Percentiles rank a stretch among this genome's conserved stretches.
Evolutionary conservation across 768 basidiomycete genomes (phyloP).

Genomic region (Lentinula lateritia): DNA sequence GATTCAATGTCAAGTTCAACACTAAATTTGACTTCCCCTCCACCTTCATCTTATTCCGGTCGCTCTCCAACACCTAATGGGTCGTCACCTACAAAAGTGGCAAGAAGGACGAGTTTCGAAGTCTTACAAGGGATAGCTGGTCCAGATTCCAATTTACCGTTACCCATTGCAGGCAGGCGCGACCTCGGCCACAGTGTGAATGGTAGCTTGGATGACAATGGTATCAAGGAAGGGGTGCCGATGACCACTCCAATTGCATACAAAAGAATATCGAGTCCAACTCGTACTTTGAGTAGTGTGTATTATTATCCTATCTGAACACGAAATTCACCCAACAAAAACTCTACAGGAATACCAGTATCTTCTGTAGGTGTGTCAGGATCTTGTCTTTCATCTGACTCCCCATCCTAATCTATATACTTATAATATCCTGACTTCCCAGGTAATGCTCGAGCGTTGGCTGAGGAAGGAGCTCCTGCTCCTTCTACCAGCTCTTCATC

Average conservation of each 20-base stretch:
- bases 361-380: constrained; percentile 64
- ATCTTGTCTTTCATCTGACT: constrained; percentile 2
- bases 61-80: constrained; percentile 6
- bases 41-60: constrained; percentile 28
- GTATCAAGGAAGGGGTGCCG: constrained; percentile 74
- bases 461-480: constrained; percentile 58
- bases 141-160: constrained; percentile 68
- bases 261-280: constrained; percentile 66
- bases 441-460: constrained; percentile 83
- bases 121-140: constrained; percentile 66
- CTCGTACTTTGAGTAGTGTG: constrained; percentile 75
- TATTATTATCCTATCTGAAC: constrained; percentile 13
- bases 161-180: constrained; percentile 44
- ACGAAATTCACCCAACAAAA: constrained; percentile 10
- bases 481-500: constrained; percentile 15
- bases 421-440: constrained; percentile 20
- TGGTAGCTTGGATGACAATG: constrained; percentile 35
- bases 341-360: constrained; percentile 61
- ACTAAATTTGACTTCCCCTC: constrained; percentile 23
- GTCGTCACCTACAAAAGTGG: constrained; percentile 42
- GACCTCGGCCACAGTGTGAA: constrained; percentile 24
- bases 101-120: constrained; percentile 68
- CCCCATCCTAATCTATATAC: constrained; percentile 15
- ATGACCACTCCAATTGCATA: constrained; percentile 33
- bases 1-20: constrained; percentile 24